A percentile compares a stretch with the other conserved stretches of the same genome.
Conservation (phyloP, 208 protist genomes). For the Leishmania tarentolae region DNA sequence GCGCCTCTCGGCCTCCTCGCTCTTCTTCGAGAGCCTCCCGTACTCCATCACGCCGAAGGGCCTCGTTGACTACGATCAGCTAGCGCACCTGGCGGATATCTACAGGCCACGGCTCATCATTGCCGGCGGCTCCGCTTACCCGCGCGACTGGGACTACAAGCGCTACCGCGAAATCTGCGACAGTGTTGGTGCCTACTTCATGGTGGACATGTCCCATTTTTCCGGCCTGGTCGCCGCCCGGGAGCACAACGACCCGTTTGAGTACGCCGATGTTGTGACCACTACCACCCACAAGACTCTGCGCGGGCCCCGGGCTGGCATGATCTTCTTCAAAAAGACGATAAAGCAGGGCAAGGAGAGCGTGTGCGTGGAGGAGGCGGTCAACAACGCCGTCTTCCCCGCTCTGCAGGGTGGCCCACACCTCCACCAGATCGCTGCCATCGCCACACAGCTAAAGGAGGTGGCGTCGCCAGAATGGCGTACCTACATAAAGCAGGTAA, state of each 20-base stretch:
- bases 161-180: slow-evolving; percentile 91
- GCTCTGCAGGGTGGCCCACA: slow-evolving; percentile 98
- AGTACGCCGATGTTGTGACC: slow-evolving; percentile 98
- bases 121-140: slow-evolving; percentile 96
- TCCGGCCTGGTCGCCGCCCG: slow-evolving; percentile 93
- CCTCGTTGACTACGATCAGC: slow-evolving; percentile 96
- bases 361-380: slow-evolving; percentile 89
- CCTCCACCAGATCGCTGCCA: slow-evolving; percentile 97
- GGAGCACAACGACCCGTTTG: slow-evolving; percentile 93
- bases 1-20: slow-evolving; percentile 96
- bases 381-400: slow-evolving; percentile 99
- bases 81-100: slow-evolving; percentile 87
- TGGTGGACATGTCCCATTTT: slow-evolving; percentile 99
- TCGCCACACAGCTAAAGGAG: slow-evolving; percentile 96
- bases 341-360: slow-evolving; percentile 50
- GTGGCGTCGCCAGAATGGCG: slow-evolving; percentile 95
- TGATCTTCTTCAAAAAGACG: slow-evolving; percentile 98
- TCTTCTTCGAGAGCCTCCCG: slow-evolving; percentile 98
- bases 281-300: slow-evolving; percentile 99
- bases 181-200: slow-evolving; percentile 91
- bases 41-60: slow-evolving; percentile 95
- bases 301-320: slow-evolving; percentile 96
- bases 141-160: slow-evolving; percentile 97
- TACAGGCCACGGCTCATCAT: slow-evolving; percentile 97
- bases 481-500: slow-evolving; percentile 92